These are phyloP conservation scores for Prunus yedoensis DNA, from an alignment of 331 rosid genomes.

Conservation along the genomic window DNA sequence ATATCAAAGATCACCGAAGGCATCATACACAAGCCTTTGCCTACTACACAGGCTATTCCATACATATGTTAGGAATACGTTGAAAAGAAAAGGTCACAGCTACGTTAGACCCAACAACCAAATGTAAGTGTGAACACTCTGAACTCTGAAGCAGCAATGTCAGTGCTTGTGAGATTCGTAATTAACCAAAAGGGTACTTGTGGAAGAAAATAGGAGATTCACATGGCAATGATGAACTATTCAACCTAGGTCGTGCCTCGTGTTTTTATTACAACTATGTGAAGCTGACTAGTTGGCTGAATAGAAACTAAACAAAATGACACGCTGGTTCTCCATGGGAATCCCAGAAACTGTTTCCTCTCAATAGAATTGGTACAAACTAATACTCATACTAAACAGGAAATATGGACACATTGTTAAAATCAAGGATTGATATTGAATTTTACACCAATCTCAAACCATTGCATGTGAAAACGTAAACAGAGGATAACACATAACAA, in stretches of 20 bases:
- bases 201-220: not conserved
- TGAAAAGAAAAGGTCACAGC: not conserved
- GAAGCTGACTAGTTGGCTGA: not conserved
- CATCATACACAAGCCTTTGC: not conserved
- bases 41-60: not conserved
- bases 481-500: not conserved
- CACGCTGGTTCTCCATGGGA: not conserved
- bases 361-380: not conserved
- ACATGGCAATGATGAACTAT: not conserved
- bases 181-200: not conserved
- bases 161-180: not conserved
- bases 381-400: not conserved
- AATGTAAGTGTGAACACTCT: not conserved
- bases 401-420: not conserved
- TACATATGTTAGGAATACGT: not conserved
- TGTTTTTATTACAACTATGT: not conserved
- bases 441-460: not conserved
- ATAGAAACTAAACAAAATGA: not conserved
- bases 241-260: not conserved
- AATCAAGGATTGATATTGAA: not conserved
- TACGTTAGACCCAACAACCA: not conserved
- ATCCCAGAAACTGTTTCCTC: slow-evolving; percentile 3
- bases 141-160: not conserved
- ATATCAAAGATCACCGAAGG: slow-evolving; percentile 1
- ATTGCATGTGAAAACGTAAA: not conserved